A percentile compares a stretch with the other conserved stretches of the same genome.
These are phyloP conservation scores for Lactuca saligna DNA, from an alignment of 129 eudicot genomes.

Conservation along the genomic window DNA sequence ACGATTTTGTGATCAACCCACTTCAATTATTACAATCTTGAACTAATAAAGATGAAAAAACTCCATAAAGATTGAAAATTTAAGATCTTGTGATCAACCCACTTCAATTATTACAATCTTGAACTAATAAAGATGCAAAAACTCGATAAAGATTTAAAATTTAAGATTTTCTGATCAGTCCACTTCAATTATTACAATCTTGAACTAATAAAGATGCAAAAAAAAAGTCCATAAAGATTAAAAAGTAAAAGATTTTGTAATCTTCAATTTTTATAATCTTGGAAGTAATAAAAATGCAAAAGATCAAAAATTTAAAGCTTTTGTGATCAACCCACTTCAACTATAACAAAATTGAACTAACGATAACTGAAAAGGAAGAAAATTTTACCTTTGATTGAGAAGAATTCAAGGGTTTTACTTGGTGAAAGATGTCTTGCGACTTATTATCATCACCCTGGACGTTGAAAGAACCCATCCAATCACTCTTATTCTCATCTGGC, in stretches of 20 bases:
- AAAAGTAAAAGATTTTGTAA: background rate
- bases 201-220: background rate
- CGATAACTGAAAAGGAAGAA: background rate
- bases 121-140: background rate
- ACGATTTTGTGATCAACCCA: background rate
- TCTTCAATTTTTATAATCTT: slow-evolving; percentile 19
- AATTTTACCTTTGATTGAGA: background rate
- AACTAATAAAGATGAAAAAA: background rate
- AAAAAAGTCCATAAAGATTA: too few relatives aligned
- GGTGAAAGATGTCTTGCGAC: background rate
- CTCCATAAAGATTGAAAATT: slow-evolving; percentile 12
- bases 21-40: background rate
- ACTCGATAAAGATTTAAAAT: slow-evolving; percentile 12
- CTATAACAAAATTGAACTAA: background rate
- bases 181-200: background rate
- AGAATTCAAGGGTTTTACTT: background rate
- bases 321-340: slow-evolving; percentile 5
- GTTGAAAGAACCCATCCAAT: background rate
- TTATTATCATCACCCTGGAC: background rate
- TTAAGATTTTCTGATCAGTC: background rate
- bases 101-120: background rate
- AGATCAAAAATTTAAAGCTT: background rate
- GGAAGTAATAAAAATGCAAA: background rate
- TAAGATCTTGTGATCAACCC: background rate
- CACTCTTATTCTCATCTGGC: slow-evolving; percentile 18